Evolutionary conservation across 2,329 filamentous ascomycete species (phyloP).

Genomic region (Aureobasidium sp.): DNA sequence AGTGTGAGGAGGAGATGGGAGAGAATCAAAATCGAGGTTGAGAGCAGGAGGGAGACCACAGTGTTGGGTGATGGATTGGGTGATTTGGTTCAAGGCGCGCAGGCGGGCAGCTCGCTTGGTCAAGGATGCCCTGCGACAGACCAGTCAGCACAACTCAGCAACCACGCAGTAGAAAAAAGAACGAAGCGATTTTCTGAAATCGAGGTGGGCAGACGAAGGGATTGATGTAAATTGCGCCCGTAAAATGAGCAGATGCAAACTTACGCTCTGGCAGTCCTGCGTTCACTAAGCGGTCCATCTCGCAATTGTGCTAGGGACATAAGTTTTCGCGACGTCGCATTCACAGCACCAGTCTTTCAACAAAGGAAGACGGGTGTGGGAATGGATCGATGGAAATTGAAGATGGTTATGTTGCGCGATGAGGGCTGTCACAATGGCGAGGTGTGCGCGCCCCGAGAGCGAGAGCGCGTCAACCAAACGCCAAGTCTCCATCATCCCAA

Average conservation of each 20-base stretch:
- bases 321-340: constrained; percentile 30
- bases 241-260: constrained; percentile 22
- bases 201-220: constrained; percentile 24
- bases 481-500: not conserved
- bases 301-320: constrained; percentile 40
- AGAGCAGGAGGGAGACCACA: constrained; percentile 18
- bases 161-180: constrained; percentile 29
- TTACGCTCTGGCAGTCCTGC: constrained; percentile 37
- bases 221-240: constrained; percentile 24
- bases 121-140: constrained; percentile 41
- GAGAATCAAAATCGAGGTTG: constrained; percentile 46
- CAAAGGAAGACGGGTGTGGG: constrained; percentile 15
- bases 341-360: constrained; percentile 40
- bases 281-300: constrained; percentile 31
- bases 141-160: constrained; percentile 28
- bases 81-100: constrained; percentile 73
- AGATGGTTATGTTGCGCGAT: constrained; percentile 2
- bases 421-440: not conserved
- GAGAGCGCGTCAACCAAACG: not conserved
- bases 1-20: constrained; percentile 26
- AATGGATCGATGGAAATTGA: not conserved
- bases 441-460: not conserved
- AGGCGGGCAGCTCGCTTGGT: constrained; percentile 85
- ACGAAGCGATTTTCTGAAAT: constrained; percentile 32
- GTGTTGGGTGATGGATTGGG: constrained; percentile 48